Evolutionary conservation across 257 asterid genomes (phyloP).

Genomic region (Przewalskia tangutica): DNA sequence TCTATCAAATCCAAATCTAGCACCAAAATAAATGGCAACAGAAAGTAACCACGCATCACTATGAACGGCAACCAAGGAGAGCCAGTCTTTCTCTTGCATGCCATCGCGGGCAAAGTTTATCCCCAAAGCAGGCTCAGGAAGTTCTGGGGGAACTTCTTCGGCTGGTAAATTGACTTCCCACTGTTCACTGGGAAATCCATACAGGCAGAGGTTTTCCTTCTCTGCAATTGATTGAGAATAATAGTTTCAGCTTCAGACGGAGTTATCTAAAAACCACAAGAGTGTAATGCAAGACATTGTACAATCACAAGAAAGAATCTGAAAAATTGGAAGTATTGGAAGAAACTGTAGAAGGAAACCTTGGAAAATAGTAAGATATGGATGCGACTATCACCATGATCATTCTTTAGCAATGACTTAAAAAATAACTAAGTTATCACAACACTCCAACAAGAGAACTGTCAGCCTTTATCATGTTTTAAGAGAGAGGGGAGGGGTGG

Average conservation of each 20-base stretch:
- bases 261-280: not conserved
- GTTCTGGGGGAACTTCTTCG: slow-evolving; percentile 5
- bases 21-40: slow-evolving; percentile 5
- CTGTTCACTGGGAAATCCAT: slow-evolving; percentile 5
- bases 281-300: not conserved
- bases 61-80: slow-evolving; percentile 6
- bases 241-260: not conserved
- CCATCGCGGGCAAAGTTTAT: slow-evolving; percentile 9
- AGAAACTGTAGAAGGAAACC: not conserved
- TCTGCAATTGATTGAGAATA: not conserved
- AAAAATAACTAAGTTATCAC: not conserved
- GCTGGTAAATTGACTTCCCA: slow-evolving; percentile 7
- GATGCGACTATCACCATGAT: not conserved
- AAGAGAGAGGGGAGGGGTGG: not conserved
- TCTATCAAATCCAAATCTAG: slow-evolving; percentile 5
- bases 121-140: slow-evolving; percentile 7
- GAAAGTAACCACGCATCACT: slow-evolving; percentile 6
- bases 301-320: not conserved
- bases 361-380: not conserved
- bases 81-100: slow-evolving; percentile 9
- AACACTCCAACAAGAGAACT: not conserved
- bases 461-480: not conserved
- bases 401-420: not conserved
- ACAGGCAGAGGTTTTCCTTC: slow-evolving; percentile 3
- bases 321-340: not conserved